These are phyloP conservation scores for Harrya chromipes DNA, from an alignment of 768 basidiomycete genomes.

Conservation along the genomic window DNA sequence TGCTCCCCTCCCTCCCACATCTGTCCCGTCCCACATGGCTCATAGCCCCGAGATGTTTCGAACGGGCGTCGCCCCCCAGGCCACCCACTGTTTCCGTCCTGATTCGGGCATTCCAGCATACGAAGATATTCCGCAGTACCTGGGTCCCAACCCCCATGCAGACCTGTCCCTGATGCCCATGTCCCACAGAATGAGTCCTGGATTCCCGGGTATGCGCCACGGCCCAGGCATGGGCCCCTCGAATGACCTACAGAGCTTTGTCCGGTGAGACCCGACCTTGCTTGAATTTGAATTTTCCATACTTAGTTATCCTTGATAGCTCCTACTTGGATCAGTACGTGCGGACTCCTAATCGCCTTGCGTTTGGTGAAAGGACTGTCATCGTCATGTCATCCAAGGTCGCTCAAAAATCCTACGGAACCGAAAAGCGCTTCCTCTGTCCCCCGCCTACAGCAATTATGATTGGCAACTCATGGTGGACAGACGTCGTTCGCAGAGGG, in stretches of 20 bases:
- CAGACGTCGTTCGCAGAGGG: slow-evolving; percentile 68
- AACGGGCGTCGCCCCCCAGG: slow-evolving; percentile 62
- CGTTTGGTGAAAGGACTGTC: slow-evolving; percentile 89
- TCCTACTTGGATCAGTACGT: slow-evolving; percentile 87
- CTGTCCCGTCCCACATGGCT: slow-evolving; percentile 50
- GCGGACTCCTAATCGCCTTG: slow-evolving; percentile 78
- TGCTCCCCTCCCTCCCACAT: slow-evolving; percentile 34
- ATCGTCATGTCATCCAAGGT: slow-evolving; percentile 98
- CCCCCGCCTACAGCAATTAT: slow-evolving; percentile 92
- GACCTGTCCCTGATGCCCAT: slow-evolving; percentile 65
- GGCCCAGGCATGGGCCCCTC: slow-evolving; percentile 56
- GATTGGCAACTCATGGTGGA: slow-evolving; percentile 96
- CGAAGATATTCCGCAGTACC: slow-evolving; percentile 58
- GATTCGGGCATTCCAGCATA: slow-evolving; percentile 51
- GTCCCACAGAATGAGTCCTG: slow-evolving; percentile 58
- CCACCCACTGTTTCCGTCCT: slow-evolving; percentile 58
- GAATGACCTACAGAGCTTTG: slow-evolving; percentile 76
- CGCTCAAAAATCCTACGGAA: slow-evolving; percentile 96
- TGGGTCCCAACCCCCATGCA: slow-evolving; percentile 47
- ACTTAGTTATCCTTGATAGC: slow-evolving; percentile 34
- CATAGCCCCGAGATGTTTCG: slow-evolving; percentile 57
- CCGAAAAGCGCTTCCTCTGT: slow-evolving; percentile 93
- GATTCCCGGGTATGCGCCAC: slow-evolving; percentile 63
- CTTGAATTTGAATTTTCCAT: slow-evolving; percentile 17
- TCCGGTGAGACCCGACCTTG: slow-evolving; percentile 48